Conservation (phyloP, 441 rosid genomes). For the Sinapis alba region DNA sequence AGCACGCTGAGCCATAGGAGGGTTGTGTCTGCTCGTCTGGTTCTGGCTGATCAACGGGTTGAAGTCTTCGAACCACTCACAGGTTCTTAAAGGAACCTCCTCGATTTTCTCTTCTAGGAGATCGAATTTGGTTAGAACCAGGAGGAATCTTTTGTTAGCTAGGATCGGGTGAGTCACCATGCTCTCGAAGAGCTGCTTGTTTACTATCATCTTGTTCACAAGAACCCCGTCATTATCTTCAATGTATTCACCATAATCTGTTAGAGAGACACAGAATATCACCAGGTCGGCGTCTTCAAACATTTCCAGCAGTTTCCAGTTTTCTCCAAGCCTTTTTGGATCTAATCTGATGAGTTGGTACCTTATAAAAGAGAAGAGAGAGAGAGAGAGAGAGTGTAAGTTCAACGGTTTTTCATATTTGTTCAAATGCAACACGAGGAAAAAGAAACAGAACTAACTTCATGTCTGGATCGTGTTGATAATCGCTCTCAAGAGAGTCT, state of each 20-base stretch:
- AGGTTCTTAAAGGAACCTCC: conserved; percentile 46
- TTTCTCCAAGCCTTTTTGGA: conserved; percentile 58
- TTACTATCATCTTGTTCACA: conserved; percentile 65
- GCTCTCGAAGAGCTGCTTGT: conserved; percentile 54
- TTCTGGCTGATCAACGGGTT: conserved; percentile 57
- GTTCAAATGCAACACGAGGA: background rate
- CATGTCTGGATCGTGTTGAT: conserved; percentile 47
- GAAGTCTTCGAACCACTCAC: conserved; percentile 69
- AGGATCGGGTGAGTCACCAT: conserved; percentile 54
- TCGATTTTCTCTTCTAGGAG: conserved; percentile 61
- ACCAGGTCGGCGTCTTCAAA: conserved; percentile 62
- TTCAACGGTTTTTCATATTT: background rate
- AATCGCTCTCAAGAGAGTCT: conserved; percentile 32
- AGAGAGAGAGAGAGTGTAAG: background rate
- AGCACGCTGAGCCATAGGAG: conserved; percentile 58
- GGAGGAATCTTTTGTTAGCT: conserved; percentile 52
- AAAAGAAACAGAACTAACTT: conserved; percentile 48
- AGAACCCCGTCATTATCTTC: conserved; percentile 46
- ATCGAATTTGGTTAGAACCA: conserved; percentile 63
- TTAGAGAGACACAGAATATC: conserved; percentile 56
- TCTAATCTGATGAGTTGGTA: conserved; percentile 65
- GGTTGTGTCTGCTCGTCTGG: conserved; percentile 39
- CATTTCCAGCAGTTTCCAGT: conserved; percentile 64
- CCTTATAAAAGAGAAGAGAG: conserved; percentile 35
- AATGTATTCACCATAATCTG: conserved; percentile 49